phyloP scores from a whole-genome alignment of 1,139 yeast species.

The Hyphopichia fennica region DNA sequence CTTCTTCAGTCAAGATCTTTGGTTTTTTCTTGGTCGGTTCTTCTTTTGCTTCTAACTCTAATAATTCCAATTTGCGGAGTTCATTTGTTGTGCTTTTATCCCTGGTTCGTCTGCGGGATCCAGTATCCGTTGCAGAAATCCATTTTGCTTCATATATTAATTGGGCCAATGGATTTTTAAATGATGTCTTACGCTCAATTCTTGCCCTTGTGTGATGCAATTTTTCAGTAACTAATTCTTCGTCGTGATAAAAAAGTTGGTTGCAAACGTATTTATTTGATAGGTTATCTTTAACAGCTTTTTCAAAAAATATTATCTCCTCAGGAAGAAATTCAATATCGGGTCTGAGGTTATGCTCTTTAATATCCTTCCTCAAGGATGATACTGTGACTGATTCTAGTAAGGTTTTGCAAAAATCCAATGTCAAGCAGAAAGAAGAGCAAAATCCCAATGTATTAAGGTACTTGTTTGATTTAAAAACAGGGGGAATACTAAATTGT shows the following conservation, averaged over 20 bases:
- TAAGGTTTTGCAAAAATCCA: neutral
- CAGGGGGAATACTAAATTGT: neutral
- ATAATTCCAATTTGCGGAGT: conserved; percentile 9
- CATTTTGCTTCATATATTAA: conserved; percentile 37
- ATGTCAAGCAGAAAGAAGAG: neutral
- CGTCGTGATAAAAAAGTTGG: neutral
- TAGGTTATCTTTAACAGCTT: neutral
- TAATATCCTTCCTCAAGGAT: neutral
- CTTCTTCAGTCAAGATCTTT: conserved; percentile 11
- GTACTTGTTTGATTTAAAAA: neutral
- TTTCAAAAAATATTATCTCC: neutral
- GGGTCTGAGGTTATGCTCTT: neutral
- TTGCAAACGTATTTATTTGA: neutral
- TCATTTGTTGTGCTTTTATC: conserved; percentile 4
- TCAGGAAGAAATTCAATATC: neutral
- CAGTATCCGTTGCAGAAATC: conserved; percentile 22
- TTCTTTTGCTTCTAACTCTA: conserved; percentile 5
- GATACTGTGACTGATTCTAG: neutral
- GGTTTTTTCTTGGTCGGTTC: conserved; percentile 3
- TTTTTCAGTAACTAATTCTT: neutral
- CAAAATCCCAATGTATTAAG: conserved; percentile 1
- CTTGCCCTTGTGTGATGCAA: neutral
- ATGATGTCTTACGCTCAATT: neutral
- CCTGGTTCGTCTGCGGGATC: conserved; percentile 10
- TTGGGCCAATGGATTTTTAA: neutral